A percentile compares a stretch with the other conserved stretches of the same genome.
Evolutionary conservation across 176 grass and related monocot species (phyloP).

Genomic region (Eleusine indica): DNA sequence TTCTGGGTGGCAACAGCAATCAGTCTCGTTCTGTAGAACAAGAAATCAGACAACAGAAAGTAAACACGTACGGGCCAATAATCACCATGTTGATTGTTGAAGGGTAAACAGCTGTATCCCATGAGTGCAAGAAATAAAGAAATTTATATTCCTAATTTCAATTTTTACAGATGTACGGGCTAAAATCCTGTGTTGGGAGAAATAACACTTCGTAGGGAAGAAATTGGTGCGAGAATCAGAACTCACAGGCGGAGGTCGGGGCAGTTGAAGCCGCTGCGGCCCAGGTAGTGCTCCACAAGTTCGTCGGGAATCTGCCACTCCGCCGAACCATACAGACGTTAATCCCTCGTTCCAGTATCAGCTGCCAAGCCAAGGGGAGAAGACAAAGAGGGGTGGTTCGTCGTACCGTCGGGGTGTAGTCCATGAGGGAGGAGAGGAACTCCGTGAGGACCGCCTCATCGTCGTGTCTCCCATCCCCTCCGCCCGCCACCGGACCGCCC

Average conservation of each 20-base stretch:
- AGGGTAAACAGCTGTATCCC: background rate
- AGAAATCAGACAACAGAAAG: constrained; percentile 21
- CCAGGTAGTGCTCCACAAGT: constrained; percentile 97
- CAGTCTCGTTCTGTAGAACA: constrained; percentile 74
- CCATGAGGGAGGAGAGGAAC: constrained; percentile 97
- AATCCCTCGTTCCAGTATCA: background rate
- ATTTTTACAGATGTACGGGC: background rate
- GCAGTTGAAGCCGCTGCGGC: constrained; percentile 92
- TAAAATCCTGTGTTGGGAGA: background rate
- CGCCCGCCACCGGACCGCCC: constrained; percentile 31
- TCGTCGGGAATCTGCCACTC: constrained; percentile 84
- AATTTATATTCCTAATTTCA: background rate
- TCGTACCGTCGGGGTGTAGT: constrained; percentile 83
- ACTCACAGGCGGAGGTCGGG: constrained; percentile 88
- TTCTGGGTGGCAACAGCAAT: constrained; percentile 94
- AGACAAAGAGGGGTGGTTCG: background rate
- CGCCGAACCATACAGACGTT: background rate
- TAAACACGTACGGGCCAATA: background rate
- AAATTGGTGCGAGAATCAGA: background rate
- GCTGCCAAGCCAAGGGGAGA: background rate
- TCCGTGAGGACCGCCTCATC: constrained; percentile 84
- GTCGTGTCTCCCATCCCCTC: constrained; percentile 69
- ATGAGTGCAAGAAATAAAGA: background rate
- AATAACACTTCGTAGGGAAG: background rate
- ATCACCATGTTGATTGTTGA: constrained; percentile 17